A percentile compares a stretch with the other conserved stretches of the same genome.
Conservation (phyloP, 768 basidiomycete species). For the Calocybe cyanea region DNA sequence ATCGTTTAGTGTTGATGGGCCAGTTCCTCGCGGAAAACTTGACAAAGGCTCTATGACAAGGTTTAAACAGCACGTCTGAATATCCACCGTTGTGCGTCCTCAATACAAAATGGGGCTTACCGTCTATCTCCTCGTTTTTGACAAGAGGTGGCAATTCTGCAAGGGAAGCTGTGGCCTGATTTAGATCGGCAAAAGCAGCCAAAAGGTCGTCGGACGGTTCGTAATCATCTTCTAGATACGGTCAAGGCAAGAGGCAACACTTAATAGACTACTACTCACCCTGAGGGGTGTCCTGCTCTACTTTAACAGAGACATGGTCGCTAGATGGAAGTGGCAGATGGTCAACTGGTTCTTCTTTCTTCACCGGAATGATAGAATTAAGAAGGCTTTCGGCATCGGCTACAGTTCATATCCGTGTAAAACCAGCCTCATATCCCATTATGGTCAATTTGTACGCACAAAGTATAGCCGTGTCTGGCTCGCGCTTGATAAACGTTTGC, state of each 20-base stretch:
- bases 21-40: background rate
- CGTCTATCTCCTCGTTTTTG: background rate
- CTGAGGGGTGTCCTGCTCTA: background rate
- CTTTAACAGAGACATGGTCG: background rate
- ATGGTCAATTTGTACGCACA: no score
- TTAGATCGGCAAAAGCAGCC: slow-evolving; percentile 9
- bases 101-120: background rate
- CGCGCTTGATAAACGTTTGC: no score
- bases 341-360: background rate
- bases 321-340: no score
- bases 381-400: background rate
- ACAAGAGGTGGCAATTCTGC: background rate
- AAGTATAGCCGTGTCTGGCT: no score
- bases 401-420: no score
- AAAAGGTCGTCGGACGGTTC: slow-evolving; percentile 13
- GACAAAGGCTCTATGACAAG: no score
- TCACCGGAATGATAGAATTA: background rate
- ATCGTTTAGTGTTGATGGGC: slow-evolving; percentile 3
- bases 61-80: background rate
- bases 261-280: background rate
- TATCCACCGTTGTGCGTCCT: background rate
- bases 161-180: background rate
- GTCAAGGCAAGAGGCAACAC: background rate
- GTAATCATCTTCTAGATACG: slow-evolving; percentile 3
- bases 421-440: no score